A percentile compares a stretch with the other conserved stretches of the same genome.
These are phyloP conservation scores for Ogataea minuta DNA, from an alignment of 805 yeast species.

Conservation along the genomic window DNA sequence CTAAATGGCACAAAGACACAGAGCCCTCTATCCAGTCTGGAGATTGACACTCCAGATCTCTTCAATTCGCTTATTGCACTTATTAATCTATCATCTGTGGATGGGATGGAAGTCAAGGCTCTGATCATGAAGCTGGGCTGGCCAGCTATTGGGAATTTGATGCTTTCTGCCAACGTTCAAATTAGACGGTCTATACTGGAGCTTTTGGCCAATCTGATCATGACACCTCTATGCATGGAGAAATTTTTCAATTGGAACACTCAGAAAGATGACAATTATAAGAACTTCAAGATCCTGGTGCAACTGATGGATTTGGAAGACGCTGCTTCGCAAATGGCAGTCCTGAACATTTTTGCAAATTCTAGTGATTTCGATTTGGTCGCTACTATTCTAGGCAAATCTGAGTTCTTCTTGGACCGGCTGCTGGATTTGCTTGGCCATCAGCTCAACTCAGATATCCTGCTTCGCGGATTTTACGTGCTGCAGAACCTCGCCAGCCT, in stretches of 20 bases:
- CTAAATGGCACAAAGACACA: conserved; percentile 17
- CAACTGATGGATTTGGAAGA: conserved; percentile 41
- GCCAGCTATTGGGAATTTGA: conserved; percentile 36
- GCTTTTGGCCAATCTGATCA: conserved; percentile 44
- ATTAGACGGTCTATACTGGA: conserved; percentile 50
- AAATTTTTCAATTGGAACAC: conserved; percentile 54
- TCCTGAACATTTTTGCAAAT: conserved; percentile 34
- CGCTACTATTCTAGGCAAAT: conserved; percentile 16
- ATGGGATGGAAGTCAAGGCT: conserved; percentile 34
- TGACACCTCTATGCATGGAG: conserved; percentile 40
- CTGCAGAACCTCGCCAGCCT: conserved; percentile 17
- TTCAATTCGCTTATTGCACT: conserved; percentile 48
- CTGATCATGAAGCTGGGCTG: conserved; percentile 34
- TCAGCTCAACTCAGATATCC: conserved; percentile 20
- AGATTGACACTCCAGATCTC: conserved; percentile 35
- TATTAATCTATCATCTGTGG: conserved; percentile 48
- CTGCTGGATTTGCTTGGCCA: conserved; percentile 20
- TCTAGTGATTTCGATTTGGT: conserved; percentile 30
- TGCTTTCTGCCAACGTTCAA: conserved; percentile 36
- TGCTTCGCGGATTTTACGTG: conserved; percentile 26
- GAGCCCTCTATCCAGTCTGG: conserved; percentile 23
- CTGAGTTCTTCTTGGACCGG: conserved; percentile 22
- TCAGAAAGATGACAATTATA: conserved; percentile 34
- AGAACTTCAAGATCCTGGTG: conserved; percentile 41
- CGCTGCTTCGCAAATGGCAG: conserved; percentile 37